Conservation (phyloP, 805 yeast species). For the Candida piceae region DNA sequence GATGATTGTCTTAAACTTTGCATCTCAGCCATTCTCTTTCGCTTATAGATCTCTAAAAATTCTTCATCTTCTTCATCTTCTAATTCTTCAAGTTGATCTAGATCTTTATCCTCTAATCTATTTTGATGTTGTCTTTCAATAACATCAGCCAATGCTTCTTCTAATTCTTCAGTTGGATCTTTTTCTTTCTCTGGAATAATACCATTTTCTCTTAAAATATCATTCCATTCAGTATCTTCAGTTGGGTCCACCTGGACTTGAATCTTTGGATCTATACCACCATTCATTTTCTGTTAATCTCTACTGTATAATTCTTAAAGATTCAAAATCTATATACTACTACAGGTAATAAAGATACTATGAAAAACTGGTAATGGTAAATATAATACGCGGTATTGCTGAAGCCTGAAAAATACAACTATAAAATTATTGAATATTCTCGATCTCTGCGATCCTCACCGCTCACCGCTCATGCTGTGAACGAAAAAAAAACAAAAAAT, state of each 20-base stretch:
- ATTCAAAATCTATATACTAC: too few relatives aligned
- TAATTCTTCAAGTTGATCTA: conserved; percentile 79
- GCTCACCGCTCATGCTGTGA: too few relatives aligned
- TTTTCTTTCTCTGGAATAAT: conserved; percentile 89
- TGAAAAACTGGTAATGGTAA: too few relatives aligned
- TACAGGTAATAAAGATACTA: too few relatives aligned
- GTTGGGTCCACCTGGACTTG: conserved; percentile 88
- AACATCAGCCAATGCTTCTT: conserved; percentile 84
- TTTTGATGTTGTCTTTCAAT: conserved; percentile 74
- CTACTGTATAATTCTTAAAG: too few relatives aligned
- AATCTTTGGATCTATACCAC: conserved; percentile 46
- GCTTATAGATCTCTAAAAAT: conserved; percentile 71
- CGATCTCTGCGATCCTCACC: too few relatives aligned
- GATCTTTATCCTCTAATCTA: conserved; percentile 67
- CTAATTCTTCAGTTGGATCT: conserved; percentile 81
- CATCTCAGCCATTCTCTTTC: conserved; percentile 73
- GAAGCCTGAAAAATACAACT: too few relatives aligned
- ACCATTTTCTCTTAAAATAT: conserved; percentile 83
- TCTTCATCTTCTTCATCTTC: conserved; percentile 95
- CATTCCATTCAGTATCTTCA: conserved; percentile 99
- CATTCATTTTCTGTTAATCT: conserved; percentile 4
- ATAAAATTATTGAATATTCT: too few relatives aligned
- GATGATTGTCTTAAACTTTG: conserved; percentile 49
- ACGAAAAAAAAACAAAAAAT: too few relatives aligned
- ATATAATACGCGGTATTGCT: too few relatives aligned